Percentiles rank a stretch among this genome's conserved stretches.
Conservation (phyloP, 495 filamentous ascomycete species). For the Halenospora varia region DNA sequence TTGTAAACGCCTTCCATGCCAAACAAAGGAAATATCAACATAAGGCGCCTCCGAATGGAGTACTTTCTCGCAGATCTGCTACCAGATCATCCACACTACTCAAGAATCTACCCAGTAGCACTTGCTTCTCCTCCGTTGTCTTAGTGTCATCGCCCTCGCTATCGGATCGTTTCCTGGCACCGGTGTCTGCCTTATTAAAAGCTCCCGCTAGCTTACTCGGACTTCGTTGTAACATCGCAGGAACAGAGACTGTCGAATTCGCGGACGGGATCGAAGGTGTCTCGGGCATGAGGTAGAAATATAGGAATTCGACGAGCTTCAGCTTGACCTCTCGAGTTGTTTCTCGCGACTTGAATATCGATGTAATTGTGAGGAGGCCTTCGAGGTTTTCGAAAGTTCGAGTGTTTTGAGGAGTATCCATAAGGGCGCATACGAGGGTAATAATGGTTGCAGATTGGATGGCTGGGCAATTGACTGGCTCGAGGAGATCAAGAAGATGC, state of each 20-base stretch:
- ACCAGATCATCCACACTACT: slow-evolving; percentile 90
- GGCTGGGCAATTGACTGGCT: slow-evolving; percentile 84
- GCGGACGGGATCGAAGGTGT: slow-evolving; percentile 52
- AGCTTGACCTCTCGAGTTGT: slow-evolving; percentile 87
- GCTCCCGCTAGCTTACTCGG: slow-evolving; percentile 64
- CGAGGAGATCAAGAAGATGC: slow-evolving; percentile 90
- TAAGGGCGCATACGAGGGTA: slow-evolving; percentile 81
- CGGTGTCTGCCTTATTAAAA: slow-evolving; percentile 28
- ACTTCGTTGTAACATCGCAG: slow-evolving; percentile 57
- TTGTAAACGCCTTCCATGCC: slow-evolving; percentile 9
- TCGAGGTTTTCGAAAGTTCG: slow-evolving; percentile 92
- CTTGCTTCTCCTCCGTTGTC: slow-evolving; percentile 85
- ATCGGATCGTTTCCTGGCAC: slow-evolving; percentile 21
- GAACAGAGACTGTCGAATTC: slow-evolving; percentile 26
- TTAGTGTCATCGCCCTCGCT: slow-evolving; percentile 45
- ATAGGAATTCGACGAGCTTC: slow-evolving; percentile 85
- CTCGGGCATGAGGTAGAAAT: slow-evolving; percentile 98
- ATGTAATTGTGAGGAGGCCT: slow-evolving; percentile 88
- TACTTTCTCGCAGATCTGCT: slow-evolving; percentile 80
- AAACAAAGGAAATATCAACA: slow-evolving; percentile 14
- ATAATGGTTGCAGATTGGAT: slow-evolving; percentile 88
- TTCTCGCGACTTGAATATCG: slow-evolving; percentile 79
- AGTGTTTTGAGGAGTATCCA: slow-evolving; percentile 79
- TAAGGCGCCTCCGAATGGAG: slow-evolving; percentile 56
- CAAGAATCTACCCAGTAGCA: slow-evolving; percentile 72